Evolutionary conservation across 1,284 basidiomycete genomes (phyloP).

Genomic region (Ustilago curta): DNA sequence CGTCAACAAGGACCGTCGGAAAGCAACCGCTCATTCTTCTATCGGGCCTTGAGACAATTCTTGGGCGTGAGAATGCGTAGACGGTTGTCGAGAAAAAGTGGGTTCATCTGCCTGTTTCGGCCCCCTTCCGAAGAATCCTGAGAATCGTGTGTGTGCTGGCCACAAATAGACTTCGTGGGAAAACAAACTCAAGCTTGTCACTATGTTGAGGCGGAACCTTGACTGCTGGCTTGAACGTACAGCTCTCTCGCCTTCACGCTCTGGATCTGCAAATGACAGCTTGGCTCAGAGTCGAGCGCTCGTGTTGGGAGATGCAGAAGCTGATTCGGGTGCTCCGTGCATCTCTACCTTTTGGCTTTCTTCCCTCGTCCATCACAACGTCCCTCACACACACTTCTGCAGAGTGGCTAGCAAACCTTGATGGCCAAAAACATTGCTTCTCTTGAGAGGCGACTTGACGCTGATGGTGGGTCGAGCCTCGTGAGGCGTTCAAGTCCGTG

Average conservation of each 20-base stretch:
- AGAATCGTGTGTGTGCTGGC: constrained; percentile 12
- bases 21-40: constrained; percentile 8
- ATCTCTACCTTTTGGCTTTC: constrained; percentile 10
- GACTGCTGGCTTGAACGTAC: background rate
- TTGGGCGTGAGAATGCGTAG: constrained; percentile 23
- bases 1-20: constrained; percentile 8
- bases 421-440: background rate
- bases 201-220: constrained; percentile 14
- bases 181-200: constrained; percentile 5
- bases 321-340: constrained; percentile 8
- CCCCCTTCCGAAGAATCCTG: constrained; percentile 19
- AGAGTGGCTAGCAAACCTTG: constrained; percentile 12
- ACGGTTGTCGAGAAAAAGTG: constrained; percentile 3
- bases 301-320: background rate
- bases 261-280: background rate
- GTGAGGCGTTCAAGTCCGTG: constrained; percentile 11
- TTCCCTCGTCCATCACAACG: constrained; percentile 12
- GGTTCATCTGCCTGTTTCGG: constrained; percentile 15
- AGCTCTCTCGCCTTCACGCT: too few species aligned
- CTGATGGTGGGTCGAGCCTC: constrained; percentile 18
- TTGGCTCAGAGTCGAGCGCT: background rate
- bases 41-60: constrained; percentile 13
- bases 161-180: constrained; percentile 26
- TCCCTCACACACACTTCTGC: background rate
- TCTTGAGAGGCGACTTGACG: background rate